Percentiles rank a stretch among this genome's conserved stretches.
Evolutionary conservation across 495 filamentous ascomycete species (phyloP).

Genomic region (Tuber calosporum): DNA sequence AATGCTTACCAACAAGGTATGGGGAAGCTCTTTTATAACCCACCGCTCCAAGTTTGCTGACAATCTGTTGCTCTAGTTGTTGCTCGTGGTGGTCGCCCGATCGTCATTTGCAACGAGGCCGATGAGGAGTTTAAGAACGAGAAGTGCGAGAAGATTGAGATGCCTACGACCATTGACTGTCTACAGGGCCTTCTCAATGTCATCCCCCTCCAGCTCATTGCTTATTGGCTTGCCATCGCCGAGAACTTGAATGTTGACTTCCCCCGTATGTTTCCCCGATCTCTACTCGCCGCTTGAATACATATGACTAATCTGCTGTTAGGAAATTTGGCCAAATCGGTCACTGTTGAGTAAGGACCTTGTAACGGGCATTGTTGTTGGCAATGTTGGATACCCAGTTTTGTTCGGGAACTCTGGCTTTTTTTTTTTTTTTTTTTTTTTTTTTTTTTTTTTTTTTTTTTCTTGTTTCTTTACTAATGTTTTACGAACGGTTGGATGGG

Average conservation of each 20-base stretch:
- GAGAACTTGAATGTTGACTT: constrained; percentile 97
- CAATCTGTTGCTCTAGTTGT: constrained; percentile 55
- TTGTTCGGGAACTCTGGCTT: background rate
- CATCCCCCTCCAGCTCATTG: constrained; percentile 92
- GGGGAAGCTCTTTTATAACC: constrained; percentile 19
- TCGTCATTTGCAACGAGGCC: constrained; percentile 91
- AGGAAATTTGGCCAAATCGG: constrained; percentile 89
- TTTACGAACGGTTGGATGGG: background rate
- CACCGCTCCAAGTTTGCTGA: constrained; percentile 1
- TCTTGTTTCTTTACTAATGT: background rate
- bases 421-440: too few relatives aligned
- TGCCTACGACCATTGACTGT: constrained; percentile 89
- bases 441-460: too few relatives aligned
- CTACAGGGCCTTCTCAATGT: constrained; percentile 96
- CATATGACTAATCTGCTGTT: constrained; percentile 19
- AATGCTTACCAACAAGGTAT: constrained; percentile 97
- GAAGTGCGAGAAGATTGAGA: constrained; percentile 91
- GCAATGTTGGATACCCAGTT: background rate
- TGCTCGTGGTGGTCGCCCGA: constrained; percentile 86
- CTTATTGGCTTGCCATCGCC: constrained; percentile 94
- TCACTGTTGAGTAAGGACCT: constrained; percentile 80
- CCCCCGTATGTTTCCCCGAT: constrained; percentile 52
- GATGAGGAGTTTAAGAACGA: constrained; percentile 83
- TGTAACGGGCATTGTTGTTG: background rate
- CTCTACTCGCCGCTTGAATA: background rate